These are phyloP conservation scores for Populus tremula DNA, from an alignment of 345 rosid species.

Conservation along the genomic window DNA sequence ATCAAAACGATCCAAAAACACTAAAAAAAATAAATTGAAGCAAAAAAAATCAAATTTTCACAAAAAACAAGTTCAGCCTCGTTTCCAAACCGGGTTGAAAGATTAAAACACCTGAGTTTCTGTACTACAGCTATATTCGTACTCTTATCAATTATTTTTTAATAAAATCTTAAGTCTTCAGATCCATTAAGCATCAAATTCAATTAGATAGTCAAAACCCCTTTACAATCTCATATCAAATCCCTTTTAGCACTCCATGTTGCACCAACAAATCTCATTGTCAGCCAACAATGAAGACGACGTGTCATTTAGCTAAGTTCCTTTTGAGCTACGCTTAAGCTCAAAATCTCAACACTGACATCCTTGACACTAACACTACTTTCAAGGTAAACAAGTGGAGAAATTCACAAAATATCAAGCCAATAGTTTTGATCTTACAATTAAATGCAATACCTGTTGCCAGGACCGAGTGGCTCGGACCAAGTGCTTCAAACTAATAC, in stretches of 20 bases:
- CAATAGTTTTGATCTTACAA: not conserved
- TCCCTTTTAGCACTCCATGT: not conserved
- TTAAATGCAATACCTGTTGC: not conserved
- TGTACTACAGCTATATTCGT: not conserved
- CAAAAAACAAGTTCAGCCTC: no score
- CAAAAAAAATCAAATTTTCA: no score
- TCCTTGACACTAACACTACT: not conserved
- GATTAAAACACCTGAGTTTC: not conserved
- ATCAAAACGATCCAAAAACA: no score
- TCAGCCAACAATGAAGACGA: not conserved
- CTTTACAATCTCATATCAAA: not conserved
- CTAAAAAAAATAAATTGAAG: no score
- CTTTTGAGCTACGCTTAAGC: not conserved
- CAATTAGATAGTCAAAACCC: not conserved
- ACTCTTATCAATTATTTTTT: not conserved
- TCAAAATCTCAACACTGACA: not conserved
- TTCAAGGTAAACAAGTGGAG: not conserved
- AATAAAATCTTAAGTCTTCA: not conserved
- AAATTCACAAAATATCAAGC: not conserved
- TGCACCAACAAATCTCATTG: not conserved
- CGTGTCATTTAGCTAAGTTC: not conserved
- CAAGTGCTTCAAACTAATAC: not conserved
- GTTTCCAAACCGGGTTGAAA: no score
- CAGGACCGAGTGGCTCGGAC: not conserved
- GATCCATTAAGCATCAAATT: not conserved